A percentile compares a stretch with the other conserved stretches of the same genome.
Evolutionary conservation across 768 basidiomycete genomes (phyloP).

Genomic region (Naganishia friedmannii): DNA sequence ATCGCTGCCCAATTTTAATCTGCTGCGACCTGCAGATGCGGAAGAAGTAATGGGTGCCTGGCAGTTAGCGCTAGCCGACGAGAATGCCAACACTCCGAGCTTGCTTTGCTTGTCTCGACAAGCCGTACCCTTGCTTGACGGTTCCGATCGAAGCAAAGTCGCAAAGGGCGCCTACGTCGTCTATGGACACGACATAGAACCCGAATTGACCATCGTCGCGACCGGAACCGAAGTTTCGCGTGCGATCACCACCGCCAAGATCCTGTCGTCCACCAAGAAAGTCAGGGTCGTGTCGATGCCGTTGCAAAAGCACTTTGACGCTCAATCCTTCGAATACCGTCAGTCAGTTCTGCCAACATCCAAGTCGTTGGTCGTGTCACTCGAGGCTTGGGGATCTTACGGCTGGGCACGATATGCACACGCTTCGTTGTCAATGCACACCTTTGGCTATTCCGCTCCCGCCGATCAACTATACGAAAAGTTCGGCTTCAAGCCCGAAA

Average conservation of each 20-base stretch:
- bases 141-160: conserved; percentile 41
- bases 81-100: conserved; percentile 33
- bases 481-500: conserved; percentile 48
- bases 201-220: conserved; percentile 44
- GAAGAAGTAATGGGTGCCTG: conserved; percentile 48
- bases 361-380: conserved; percentile 43
- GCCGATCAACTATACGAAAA: conserved; percentile 43
- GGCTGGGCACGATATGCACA: conserved; percentile 51
- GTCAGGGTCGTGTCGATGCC: conserved; percentile 51
- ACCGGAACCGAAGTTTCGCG: conserved; percentile 48
- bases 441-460: conserved; percentile 49
- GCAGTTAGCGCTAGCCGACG: conserved; percentile 37
- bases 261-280: conserved; percentile 31
- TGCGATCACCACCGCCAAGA: conserved; percentile 43
- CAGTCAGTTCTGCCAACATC: conserved; percentile 36
- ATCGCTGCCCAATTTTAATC: conserved; percentile 46
- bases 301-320: conserved; percentile 42
- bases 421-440: conserved; percentile 48
- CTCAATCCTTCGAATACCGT: conserved; percentile 39
- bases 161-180: conserved; percentile 44
- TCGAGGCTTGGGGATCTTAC: conserved; percentile 49
- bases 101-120: conserved; percentile 45
- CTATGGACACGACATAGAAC: conserved; percentile 34
- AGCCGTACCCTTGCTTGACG: conserved; percentile 43
- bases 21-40: conserved; percentile 48